A percentile compares a stretch with the other conserved stretches of the same genome.
Conservation (phyloP, 2,329 filamentous ascomycete species). For the Fusarium sp. region DNA sequence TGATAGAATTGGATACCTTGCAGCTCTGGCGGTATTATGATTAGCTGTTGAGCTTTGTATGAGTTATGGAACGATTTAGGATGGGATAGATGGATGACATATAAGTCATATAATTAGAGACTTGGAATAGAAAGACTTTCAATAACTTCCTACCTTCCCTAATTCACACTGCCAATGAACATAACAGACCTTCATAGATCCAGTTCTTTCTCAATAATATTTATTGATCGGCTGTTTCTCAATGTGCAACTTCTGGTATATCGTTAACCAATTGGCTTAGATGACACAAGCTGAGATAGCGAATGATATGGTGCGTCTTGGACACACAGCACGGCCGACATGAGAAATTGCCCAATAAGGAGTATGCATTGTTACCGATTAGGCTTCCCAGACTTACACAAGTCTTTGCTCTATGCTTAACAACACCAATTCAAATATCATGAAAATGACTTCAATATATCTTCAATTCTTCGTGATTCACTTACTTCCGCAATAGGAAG, state of each 20-base stretch:
- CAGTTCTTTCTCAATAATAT: neutral
- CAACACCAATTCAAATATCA: neutral
- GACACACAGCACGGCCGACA: neutral
- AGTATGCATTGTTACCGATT: neutral
- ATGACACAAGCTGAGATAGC: neutral
- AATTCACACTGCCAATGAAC: fast-evolving
- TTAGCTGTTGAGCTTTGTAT: conserved; percentile 27
- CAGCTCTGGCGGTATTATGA: conserved; percentile 23
- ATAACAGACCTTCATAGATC: neutral
- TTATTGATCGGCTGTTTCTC: neutral
- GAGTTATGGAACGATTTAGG: neutral
- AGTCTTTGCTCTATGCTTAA: neutral
- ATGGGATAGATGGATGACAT: conserved; percentile 11
- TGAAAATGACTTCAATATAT: neutral
- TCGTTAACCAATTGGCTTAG: neutral
- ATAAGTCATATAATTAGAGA: neutral
- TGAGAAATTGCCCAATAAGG: neutral
- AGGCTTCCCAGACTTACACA: neutral
- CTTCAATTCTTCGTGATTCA: neutral
- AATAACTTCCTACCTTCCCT: neutral
- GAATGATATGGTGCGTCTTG: neutral
- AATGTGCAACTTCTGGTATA: neutral
- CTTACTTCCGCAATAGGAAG: conserved; percentile 13
- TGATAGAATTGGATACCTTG: conserved; percentile 29
- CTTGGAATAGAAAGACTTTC: neutral